Percentiles rank a stretch among this genome's conserved stretches.
Conservation (phyloP, 1,284 basidiomycete genomes). For the Ganoderma lucidum region DNA sequence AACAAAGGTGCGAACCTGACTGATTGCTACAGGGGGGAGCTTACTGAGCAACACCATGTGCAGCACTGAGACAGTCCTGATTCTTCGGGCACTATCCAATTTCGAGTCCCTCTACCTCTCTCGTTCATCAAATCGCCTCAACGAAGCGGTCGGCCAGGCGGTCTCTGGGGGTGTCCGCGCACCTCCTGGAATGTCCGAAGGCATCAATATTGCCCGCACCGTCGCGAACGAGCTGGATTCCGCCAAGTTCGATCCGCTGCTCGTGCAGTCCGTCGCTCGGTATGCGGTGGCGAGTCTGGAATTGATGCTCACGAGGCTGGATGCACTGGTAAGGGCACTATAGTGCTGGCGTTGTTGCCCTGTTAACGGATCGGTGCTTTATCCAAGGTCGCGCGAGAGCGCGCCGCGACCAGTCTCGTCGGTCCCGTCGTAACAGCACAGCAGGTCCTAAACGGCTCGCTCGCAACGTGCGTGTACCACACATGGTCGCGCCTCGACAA, state of each 20-base stretch:
- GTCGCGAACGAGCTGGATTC: constrained; percentile 92
- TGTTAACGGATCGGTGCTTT: constrained; percentile 7
- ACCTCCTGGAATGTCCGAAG: constrained; percentile 81
- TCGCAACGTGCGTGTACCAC: constrained; percentile 83
- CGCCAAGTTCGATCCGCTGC: constrained; percentile 90
- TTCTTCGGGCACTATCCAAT: constrained; percentile 82
- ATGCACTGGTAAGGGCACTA: constrained; percentile 65
- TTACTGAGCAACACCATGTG: constrained; percentile 6
- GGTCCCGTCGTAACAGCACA: constrained; percentile 83
- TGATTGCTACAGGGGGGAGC: background rate
- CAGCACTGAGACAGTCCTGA: constrained; percentile 90
- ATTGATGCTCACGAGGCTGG: constrained; percentile 65
- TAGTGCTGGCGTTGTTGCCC: background rate
- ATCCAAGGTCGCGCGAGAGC: constrained; percentile 75
- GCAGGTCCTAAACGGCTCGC: constrained; percentile 77
- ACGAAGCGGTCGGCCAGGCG: constrained; percentile 79
- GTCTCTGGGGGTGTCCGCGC: constrained; percentile 71
- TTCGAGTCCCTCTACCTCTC: constrained; percentile 90
- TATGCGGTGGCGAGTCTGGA: constrained; percentile 75
- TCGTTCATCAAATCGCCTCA: constrained; percentile 82
- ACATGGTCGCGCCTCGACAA: constrained; percentile 76
- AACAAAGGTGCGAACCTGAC: constrained; percentile 75
- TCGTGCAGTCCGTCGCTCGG: constrained; percentile 82
- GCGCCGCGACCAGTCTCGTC: constrained; percentile 76
- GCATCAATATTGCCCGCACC: constrained; percentile 76